A percentile compares a stretch with the other conserved stretches of the same genome.
Conservation (phyloP, 345 rosid genomes). For the Erucastrum elatum region DNA sequence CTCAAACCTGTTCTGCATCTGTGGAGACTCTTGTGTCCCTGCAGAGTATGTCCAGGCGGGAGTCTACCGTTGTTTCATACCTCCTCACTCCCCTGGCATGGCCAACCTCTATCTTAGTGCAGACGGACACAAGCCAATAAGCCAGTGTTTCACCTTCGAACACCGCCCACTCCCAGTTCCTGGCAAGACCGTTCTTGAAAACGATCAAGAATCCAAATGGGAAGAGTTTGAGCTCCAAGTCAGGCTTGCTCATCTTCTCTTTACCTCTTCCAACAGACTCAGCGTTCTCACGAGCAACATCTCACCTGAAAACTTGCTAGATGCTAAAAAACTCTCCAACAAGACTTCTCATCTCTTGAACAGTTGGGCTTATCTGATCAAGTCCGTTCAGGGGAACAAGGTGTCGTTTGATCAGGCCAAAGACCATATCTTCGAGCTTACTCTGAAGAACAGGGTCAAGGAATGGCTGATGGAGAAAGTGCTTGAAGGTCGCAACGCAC, state of each 20-base stretch:
- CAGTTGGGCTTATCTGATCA: conserved; percentile 71
- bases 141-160: conserved; percentile 77
- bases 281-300: conserved; percentile 55
- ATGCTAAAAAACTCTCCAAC: conserved; percentile 60
- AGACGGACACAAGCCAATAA: conserved; percentile 79
- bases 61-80: conserved; percentile 78
- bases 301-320: conserved; percentile 50
- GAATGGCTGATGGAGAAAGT: conserved; percentile 94
- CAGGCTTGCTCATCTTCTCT: conserved; percentile 78
- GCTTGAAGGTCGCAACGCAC: conserved; percentile 55
- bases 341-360: conserved; percentile 53
- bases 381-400: conserved; percentile 54
- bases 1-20: conserved; percentile 64
- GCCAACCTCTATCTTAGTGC: conserved; percentile 68
- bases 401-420: conserved; percentile 61
- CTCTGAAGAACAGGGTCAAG: conserved; percentile 68
- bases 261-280: conserved; percentile 65
- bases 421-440: conserved; percentile 61
- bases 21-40: conserved; percentile 63
- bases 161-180: conserved; percentile 48
- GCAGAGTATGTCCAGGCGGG: conserved; percentile 73
- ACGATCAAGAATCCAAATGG: conserved; percentile 53
- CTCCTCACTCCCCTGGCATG: conserved; percentile 65
- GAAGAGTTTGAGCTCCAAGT: conserved; percentile 72
- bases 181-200: conserved; percentile 41